Evolutionary conservation across 1,284 basidiomycete species (phyloP).

Genomic region (Malassezia equina): DNA sequence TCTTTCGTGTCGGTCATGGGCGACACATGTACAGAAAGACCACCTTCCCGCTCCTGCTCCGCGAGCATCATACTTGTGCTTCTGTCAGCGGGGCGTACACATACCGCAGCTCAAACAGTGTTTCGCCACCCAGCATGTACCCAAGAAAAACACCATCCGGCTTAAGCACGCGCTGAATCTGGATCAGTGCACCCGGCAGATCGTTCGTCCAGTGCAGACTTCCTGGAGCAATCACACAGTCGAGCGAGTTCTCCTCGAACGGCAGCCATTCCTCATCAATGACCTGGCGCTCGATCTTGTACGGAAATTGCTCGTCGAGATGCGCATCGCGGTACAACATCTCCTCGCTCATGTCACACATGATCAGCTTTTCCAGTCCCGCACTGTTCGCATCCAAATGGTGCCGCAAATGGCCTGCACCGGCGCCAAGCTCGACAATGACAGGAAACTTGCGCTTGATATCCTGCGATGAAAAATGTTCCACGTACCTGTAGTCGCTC

Average conservation of each 20-base stretch:
- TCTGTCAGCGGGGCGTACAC: background rate
- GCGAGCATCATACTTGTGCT: slow-evolving; percentile 79
- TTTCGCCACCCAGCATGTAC: slow-evolving; percentile 90
- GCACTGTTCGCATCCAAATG: slow-evolving; percentile 65
- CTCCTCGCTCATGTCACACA: slow-evolving; percentile 68
- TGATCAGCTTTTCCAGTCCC: slow-evolving; percentile 58
- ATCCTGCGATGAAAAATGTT: slow-evolving; percentile 56
- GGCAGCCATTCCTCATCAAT: slow-evolving; percentile 43
- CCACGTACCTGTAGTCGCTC: slow-evolving; percentile 67
- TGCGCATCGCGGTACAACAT: slow-evolving; percentile 28
- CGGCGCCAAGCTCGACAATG: slow-evolving; percentile 82
- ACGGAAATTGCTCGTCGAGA: slow-evolving; percentile 26
- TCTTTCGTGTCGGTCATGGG: slow-evolving; percentile 95
- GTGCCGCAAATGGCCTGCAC: slow-evolving; percentile 83
- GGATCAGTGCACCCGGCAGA: slow-evolving; percentile 80
- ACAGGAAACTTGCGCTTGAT: slow-evolving; percentile 72
- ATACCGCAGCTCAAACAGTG: slow-evolving; percentile 78
- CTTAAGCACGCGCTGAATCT: slow-evolving; percentile 72
- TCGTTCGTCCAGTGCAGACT: slow-evolving; percentile 97
- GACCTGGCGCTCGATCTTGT: slow-evolving; percentile 37
- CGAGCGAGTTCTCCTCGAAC: slow-evolving; percentile 66
- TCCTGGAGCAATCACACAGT: slow-evolving; percentile 82
- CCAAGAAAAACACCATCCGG: slow-evolving; percentile 92
- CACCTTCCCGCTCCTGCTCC: slow-evolving; percentile 85
- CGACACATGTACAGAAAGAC: slow-evolving; percentile 84